Base-by-base conservation (phyloP, 345 rosid genomes). In the Rhizophora apiculata region DNA sequence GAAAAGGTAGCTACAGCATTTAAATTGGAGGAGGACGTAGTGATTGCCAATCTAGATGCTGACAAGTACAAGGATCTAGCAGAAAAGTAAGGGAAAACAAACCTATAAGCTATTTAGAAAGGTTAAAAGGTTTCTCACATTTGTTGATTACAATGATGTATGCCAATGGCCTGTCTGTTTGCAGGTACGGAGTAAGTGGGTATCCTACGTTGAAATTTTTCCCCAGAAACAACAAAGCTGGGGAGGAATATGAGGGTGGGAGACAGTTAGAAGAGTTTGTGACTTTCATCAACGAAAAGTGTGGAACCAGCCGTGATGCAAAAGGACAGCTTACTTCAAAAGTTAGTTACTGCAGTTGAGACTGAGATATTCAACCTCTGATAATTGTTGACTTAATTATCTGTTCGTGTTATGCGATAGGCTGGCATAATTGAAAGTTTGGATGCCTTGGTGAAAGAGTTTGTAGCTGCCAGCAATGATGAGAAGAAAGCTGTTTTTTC, bases 1-100 rank as follows among this genome's bases (percentile, higher is more conserved):
- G 99, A 92, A 74, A 92, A 88, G 82, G 97, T 92, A 75, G 98
- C 98, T 1, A 68, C 92, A 0, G 97, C 90, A 68, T 96, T 90
- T 73, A 88, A 81, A 78, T 75, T 27, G 37, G 99, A 96, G 74
- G 85, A 82, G 57, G 96, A 74, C 77, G 99, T 92, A 20, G 92
- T 89, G 56, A 84, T 92, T 70, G 98, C 99, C 68, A 96, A 89
- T 78, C 55, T 96, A 46, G 99, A 92, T 84, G 96, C 98, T 76
- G 99, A 92, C 83, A 86, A 86, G 61, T 63, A 96, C 82, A 89
- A 46, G 77, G 89, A 86, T 78, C 77, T 85, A 32, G 97, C 85
- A 4, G 96, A 87, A 80, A 96, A 86, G 99, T 95, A 80, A 83
- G 96, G 68, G 30, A 21, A 39, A 51, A 52, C 43, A 29, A 29